Evolutionary conservation across 1,284 basidiomycete species (phyloP), one percentile per base, ranked within the genome.

Genomic region (Pseudomicrostroma phylloplanum): DNA sequence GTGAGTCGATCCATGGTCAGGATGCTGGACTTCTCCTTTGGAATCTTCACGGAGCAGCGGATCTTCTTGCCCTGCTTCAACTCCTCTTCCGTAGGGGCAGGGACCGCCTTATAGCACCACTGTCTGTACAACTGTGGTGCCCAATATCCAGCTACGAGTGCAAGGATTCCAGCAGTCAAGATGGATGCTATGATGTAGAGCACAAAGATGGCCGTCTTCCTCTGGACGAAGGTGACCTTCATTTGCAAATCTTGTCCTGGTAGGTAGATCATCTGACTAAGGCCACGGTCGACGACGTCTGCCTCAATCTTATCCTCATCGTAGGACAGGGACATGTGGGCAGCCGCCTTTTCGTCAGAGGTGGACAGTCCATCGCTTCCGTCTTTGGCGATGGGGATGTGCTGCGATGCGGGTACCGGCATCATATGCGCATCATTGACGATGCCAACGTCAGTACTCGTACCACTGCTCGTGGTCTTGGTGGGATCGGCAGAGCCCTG

Each of bases 41-140:
- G 46, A 23, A 54, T 25, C 51, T 54, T 54, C 21, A 54, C 51
- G 51, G 25, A 26, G 51, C 51, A 54, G 13, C 21, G 51, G 51
- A 54, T 25, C 21, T 21, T 26, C 51, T 54, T 54, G 21, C 51
- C n/a, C 21, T 25, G 21, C 21, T 19, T 25, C 15, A 54, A 13
- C 51, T 54, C 51, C 21, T 54, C 51, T 25, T 54, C 51, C 21
- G 51, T 54, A 6, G 51, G 51, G 2, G 51, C 51, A 21, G n/a
- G 21, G 8, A 15, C 13, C 6, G 25, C 17, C 21, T 17, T 15
- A 15, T 54, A 54, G 51, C n/a, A 23, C 51, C 51, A 54, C 15
- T 17, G 4, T 19, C 51, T 19, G 21, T 54, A 54, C 8, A 54
- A 6, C 21, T 26, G 15, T 2, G 51, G 51, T 15, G 26, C 51